Evolutionary conservation across 75 land plant species (phyloP), one percentile per base, ranked within the genome.

Genomic region (Larix kaempferi): DNA sequence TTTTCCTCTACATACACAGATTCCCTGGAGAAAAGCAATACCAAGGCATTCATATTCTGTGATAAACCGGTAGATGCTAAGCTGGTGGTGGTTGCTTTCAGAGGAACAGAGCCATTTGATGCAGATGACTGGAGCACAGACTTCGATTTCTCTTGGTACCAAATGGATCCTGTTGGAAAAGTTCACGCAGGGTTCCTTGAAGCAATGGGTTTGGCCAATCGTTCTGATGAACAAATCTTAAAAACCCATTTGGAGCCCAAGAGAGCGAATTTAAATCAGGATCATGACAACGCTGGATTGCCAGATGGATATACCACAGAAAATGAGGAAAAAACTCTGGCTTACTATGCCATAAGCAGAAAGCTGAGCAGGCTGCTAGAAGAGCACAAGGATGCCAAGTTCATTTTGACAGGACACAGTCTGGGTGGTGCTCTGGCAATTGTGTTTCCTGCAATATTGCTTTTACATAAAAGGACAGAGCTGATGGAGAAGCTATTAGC

Each of bases 341-440:
- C 88, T 44, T 86, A 86, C 62, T 84, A 78, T 75, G 59, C 75
- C 6, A 76, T 80, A 17, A 27, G 77, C 25, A 17, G 35, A 11
- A 75, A 49, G 44, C 61, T 85, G 26, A 81, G 41, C 33, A 35
- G 1, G 35, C 61, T 85, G n/a, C 44, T 85, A 3, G 62, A 54
- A 22, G 59, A 57, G 57, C 77, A 85, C 77, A 67, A 59, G 75
- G 75, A 85, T 78, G 87, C 87, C 2, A 81, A 71, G 61, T 63
- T 85, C 25, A 10, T 81, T 2, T 78, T 85, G 19, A 85, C 87
- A 57, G 87, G 87, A 56, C 87, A 85, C 58, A 81, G 87, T 77
- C 56, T 85, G n/a, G 87, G 87, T 6, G 87, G 87, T 29, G 85
- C 87, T 17, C 72, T 85, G 10, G 87, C 87, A 2, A 44, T 78